Evolutionary conservation across 495 filamentous ascomycete species (phyloP), one percentile per base, ranked within the genome.

Genomic region (Hypoxylon perforatum): DNA sequence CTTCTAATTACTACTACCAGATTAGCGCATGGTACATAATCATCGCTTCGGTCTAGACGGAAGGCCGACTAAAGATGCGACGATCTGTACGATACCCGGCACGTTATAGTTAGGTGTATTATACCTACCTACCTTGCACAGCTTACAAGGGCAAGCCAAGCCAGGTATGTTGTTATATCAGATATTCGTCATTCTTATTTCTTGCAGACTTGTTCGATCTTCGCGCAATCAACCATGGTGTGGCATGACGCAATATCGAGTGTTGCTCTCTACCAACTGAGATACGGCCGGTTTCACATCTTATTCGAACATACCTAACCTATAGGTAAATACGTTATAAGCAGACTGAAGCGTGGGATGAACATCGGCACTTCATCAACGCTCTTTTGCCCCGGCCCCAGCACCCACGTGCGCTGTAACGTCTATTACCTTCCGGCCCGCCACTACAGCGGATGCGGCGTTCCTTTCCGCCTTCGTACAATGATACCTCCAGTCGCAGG

Each of bases 391-490:
- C 56, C 61, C 56, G 56, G 42, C 36, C 41, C 61, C 45, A 25
- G 56, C 57, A 57, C 55, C 66, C 66, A 69, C 61, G 66, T 69
- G 66, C 66, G 66, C 52, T 69, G 61, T 48, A 65, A 65, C 66
- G 50, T 57, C 66, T 57, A 36, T 19, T 52, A 64, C 47, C 52
- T 52, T 35, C 66, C 66, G 66, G 52, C 51, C 64, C 53, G 58
- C 66, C 55, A 64, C 39, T 45, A 53, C 53, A 60, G 44, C 60
- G 61, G 60, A 64, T 61, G 61, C 56, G 65, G 56, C 61, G 57
- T 58, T 57, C 61, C 57, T 69, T 57, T 69, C 66, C 66, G 56
- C 57, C 51, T 57, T 55, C 46, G 57, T 61, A 52, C 56, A 53
- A 69, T 60, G 44, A 63, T 52, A 61, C 59, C 53, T 59, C 48